phyloP scores from a whole-genome alignment of 2,329 filamentous ascomycete genomes.

The Alternaria sp. region DNA sequence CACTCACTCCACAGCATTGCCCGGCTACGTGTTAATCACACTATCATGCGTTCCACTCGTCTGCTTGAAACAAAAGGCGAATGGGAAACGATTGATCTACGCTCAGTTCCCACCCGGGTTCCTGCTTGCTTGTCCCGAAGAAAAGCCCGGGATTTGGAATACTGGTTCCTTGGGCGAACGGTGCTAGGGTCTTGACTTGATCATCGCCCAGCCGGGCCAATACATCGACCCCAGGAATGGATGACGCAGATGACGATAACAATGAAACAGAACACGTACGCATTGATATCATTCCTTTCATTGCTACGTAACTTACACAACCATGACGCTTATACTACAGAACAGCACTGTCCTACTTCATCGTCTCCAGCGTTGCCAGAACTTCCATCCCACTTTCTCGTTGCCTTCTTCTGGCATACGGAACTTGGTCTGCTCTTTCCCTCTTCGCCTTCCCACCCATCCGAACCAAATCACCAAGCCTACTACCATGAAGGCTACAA shows the following conservation, averaged over 20 bases:
- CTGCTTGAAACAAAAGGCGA: constrained; percentile 2
- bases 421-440: constrained; percentile 40
- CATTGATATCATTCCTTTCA: constrained; percentile 7
- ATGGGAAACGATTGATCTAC: neutral
- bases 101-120: neutral
- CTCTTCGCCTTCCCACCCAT: constrained; percentile 69
- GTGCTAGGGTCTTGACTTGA: constrained; percentile 1
- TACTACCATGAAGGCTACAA: constrained; percentile 81
- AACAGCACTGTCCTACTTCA: constrained; percentile 4
- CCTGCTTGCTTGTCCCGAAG: neutral
- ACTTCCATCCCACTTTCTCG: constrained; percentile 54
- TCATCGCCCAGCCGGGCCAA: neutral
- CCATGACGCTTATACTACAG: constrained; percentile 3
- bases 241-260: neutral
- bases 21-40: neutral
- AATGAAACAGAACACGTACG: neutral
- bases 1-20: neutral
- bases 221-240: neutral
- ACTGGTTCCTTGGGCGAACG: neutral
- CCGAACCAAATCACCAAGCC: constrained; percentile 91
- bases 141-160: neutral
- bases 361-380: constrained; percentile 56
- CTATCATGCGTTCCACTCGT: neutral
- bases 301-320: constrained; percentile 6
- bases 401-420: constrained; percentile 28